phyloP scores from a whole-genome alignment of 495 filamentous ascomycete species.

The Haplographium delicatum region DNA sequence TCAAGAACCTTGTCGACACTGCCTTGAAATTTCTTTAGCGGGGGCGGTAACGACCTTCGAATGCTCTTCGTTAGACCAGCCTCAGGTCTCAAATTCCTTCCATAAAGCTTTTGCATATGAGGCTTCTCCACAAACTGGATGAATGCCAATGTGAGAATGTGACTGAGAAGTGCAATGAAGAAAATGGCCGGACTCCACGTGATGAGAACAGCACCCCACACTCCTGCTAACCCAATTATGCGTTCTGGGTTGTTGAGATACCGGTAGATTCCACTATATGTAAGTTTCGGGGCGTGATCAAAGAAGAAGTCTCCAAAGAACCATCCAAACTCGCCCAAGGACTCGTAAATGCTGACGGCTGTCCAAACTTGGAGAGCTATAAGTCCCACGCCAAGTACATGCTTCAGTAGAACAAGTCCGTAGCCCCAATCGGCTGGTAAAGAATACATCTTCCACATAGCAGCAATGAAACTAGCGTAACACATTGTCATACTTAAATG shows the following conservation, averaged over 20 bases:
- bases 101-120: conserved; percentile 98
- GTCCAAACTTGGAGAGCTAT: conserved; percentile 92
- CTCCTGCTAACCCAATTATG: conserved; percentile 86
- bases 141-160: conserved; percentile 78
- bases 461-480: conserved; percentile 81
- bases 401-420: conserved; percentile 76
- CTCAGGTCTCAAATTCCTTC: conserved; percentile 72
- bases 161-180: conserved; percentile 76
- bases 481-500: conserved; percentile 87
- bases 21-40: conserved; percentile 63
- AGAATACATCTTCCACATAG: conserved; percentile 94
- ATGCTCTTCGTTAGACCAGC: conserved; percentile 89
- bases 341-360: conserved; percentile 87
- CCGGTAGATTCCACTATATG: conserved; percentile 95
- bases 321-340: conserved; percentile 97
- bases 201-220: conserved; percentile 93
- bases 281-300: conserved; percentile 78
- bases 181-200: conserved; percentile 82
- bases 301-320: conserved; percentile 99
- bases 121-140: conserved; percentile 92
- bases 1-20: conserved; percentile 84
- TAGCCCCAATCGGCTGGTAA: conserved; percentile 80
- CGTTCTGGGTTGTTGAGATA: conserved; percentile 97
- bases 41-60: conserved; percentile 80
- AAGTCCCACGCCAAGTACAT: conserved; percentile 75